Evolutionary conservation across 176 grass and related monocot genomes (phyloP), one percentile per base, ranked within the genome.

Genomic region (Elymus sibiricus): DNA sequence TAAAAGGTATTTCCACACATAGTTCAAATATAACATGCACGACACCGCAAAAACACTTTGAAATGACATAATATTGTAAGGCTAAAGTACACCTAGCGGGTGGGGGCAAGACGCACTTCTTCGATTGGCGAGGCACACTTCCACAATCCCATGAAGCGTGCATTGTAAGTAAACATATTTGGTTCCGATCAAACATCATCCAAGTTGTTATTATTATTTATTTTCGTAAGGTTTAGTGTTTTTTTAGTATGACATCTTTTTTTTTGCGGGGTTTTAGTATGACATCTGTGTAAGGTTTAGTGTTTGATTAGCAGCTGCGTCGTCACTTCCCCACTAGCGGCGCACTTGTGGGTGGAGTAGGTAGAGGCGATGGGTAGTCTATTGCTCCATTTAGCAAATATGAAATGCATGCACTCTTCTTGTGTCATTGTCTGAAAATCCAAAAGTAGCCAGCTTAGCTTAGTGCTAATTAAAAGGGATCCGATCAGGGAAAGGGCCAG

Each of bases 291-390:
- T 28, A 39, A 80, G 40, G 47, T 34, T 44, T 75, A 16, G 6
- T 11, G 56, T 37, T 70, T 21, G 14, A 5, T 69, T 75, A 75
- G 56, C 75, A 65, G 65, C 10, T 79, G 53, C 15, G 34, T 38
- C 71, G 76, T 79, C 66, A 83, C 9, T 88, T 61, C 70, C 81
- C 83, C 83, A 90, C 71, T 86, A 82, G 29, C 5, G 49, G 78
- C 24, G 44, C 73, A 32, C 43, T 28, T 63, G 82, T 89, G 77
- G 67, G 44, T 32, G 35, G 21, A 49, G 68, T 76, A 25, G 74
- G 74, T 76, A 75, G 74, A 75, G 74, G 34, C 7, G 69, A 46
- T 37, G 19, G 65, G 37, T 31, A 51, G 3, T 76, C 67, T 28
- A 89, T 21, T 68, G 68, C 61, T 65, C 64, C 26, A 68, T 74